Evolutionary conservation across 108 stramenopile genomes (phyloP).

Genomic region (Cylindrotheca fusiformis): DNA sequence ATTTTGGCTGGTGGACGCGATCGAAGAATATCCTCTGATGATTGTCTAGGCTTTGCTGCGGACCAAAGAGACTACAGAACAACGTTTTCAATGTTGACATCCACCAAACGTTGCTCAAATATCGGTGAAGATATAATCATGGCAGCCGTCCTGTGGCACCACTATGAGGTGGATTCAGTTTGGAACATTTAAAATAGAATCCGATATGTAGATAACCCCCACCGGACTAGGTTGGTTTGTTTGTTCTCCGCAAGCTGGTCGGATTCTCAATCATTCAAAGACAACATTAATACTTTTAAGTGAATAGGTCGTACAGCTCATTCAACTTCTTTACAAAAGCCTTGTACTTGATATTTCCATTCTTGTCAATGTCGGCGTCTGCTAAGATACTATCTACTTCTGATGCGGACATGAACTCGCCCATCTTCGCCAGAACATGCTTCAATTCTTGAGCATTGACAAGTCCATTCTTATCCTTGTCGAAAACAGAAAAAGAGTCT

Average conservation of each 20-base stretch:
- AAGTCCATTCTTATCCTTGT: constrained; percentile 21
- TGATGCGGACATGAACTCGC: constrained; percentile 22
- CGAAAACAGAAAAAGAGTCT: constrained; percentile 17
- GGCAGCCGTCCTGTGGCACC: too few relatives aligned
- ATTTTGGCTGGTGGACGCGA: too few relatives aligned
- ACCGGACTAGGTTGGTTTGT: not conserved
- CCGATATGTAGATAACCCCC: too few relatives aligned
- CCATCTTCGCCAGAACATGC: constrained; percentile 27
- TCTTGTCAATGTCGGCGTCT: constrained; percentile 12
- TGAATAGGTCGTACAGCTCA: constrained; percentile 8
- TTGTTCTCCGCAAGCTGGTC: constrained; percentile 5
- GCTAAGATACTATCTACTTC: constrained; percentile 18
- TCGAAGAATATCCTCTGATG: too few relatives aligned
- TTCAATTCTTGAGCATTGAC: constrained; percentile 23
- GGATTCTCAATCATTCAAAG: not conserved
- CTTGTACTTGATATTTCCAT: constrained; percentile 25
- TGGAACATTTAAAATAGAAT: too few relatives aligned
- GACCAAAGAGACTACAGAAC: too few relatives aligned
- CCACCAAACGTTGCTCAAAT: too few relatives aligned
- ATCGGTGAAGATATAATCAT: too few relatives aligned
- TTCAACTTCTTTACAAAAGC: constrained; percentile 7
- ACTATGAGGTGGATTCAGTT: too few relatives aligned
- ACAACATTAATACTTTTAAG: not conserved
- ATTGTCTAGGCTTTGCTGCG: too few relatives aligned
- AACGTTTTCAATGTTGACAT: too few relatives aligned